Evolutionary conservation across 768 basidiomycete genomes (phyloP), one percentile per base, ranked within the genome.

Genomic region (Suillus tomentosus): DNA sequence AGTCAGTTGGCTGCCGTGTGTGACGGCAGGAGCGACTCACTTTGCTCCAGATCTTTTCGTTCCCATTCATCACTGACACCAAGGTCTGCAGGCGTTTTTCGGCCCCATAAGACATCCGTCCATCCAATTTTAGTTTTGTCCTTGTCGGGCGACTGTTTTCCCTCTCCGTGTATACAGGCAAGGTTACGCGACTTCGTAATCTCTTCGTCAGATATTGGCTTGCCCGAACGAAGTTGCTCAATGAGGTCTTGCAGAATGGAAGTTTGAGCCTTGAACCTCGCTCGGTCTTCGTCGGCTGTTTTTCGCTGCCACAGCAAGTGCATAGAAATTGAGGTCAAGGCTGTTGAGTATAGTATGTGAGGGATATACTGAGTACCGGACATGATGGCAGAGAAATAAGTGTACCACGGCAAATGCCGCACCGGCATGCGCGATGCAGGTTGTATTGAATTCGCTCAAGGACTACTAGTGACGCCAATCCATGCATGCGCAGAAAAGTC

Each of bases 321-420:
- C 63, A 89, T 85, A 36, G 88, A 85, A 65, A 90, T 73, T 27
- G 89, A 89, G 55, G 84, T 85, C 68, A 90, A 79, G 10, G 87
- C 88, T 54, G 87, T 76, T 39, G 88, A 84, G 73, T 85, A 91
- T 66, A 90, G 60, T 61, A 88, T 77, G 68, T 91, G 88, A 36
- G 86, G 87, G 63, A 88, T 71, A 76, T 90, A 90, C 8, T 73
- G 70, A 36, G 76, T 68, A 62, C 67, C 63, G 4, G 63, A 61
- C 76, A 77, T 77, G 15, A 27, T 58, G 27, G 57, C 40, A 58
- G 39, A 31, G 40, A 31, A 58, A 13, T 27, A 5, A 39, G 56
- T 37, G 36, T 36, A 37, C 19, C 19, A 13, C 53, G 53, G 53
- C 53, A 54, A 34, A 54, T 34, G 53, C 53, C 53, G 53, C 22